Base-by-base conservation (phyloP, 176 grass and related monocot species). In the Oryza rufipogon region DNA sequence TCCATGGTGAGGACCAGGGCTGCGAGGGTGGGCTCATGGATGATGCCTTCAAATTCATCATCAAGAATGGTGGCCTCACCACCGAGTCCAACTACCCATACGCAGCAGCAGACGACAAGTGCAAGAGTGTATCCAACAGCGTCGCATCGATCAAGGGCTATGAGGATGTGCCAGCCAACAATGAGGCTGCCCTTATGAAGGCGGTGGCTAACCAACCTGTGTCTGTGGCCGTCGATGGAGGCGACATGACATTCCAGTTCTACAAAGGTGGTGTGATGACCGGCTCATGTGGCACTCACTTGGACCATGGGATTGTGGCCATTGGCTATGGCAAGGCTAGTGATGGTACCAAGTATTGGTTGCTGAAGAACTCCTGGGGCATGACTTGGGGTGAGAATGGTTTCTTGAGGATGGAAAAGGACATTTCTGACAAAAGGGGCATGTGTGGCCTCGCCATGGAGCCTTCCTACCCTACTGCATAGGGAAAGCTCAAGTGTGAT, bases 181-280 rank as follows among this genome's bases (percentile, higher is more conserved):
- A 91, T 4, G 79, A 86, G 85, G 34, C 9, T 0, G 79, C 91
- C 3, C 86, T 93, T 6, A 61, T 82, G 23, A 90, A 93, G 66
- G 85, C 88, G 0, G 91, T 87, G 0, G 88, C 82, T 0, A 89
- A 74, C 74, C 88, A 87, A 20, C 88, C 76, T 0, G 83, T 87
- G 13, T 89, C 79, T 0, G 80, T 91, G 7, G 89, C 76, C 6
- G 83, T 94, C 4, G 86, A 94, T 8, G 89, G 74, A 6, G 66
- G 86, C 0, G 86, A 85, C 60, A 48, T 36, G 51, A 84, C 77
- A 1, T 94, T 93, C 30, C 74, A 86, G 7, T 83, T 88, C 25
- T 94, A 94, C 66, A 48, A 69, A 2, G 73, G 81, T 16, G 86
- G 86, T 11, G 82, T 91, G 32, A 87, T 93, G 26, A 90, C 84